A percentile compares a stretch with the other conserved stretches of the same genome.
Evolutionary conservation across 495 filamentous ascomycete genomes (phyloP).

Genomic region (Barbatosphaeria neglecta): DNA sequence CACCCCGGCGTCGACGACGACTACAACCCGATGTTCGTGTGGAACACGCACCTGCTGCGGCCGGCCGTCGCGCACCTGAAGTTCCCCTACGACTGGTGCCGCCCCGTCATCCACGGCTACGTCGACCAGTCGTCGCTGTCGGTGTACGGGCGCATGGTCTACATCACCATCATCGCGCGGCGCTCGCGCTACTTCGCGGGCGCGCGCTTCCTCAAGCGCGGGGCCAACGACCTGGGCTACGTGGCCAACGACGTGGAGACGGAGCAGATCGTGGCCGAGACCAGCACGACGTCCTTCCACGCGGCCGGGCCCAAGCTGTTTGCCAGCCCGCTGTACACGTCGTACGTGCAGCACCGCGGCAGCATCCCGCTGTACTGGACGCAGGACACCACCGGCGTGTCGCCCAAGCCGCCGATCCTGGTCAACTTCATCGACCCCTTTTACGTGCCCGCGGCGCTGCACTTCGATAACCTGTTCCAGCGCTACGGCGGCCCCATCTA

Average conservation of each 20-base stretch:
- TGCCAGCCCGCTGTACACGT: slow-evolving; percentile 83
- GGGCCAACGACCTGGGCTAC: slow-evolving; percentile 89
- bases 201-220: slow-evolving; percentile 86
- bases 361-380: slow-evolving; percentile 98
- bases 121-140: slow-evolving; percentile 82
- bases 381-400: slow-evolving; percentile 90
- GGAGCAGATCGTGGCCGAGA: slow-evolving; percentile 94
- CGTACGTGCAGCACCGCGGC: slow-evolving; percentile 91
- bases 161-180: slow-evolving; percentile 87
- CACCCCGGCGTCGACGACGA: slow-evolving; percentile 47
- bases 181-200: slow-evolving; percentile 91
- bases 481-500: slow-evolving; percentile 88
- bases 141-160: slow-evolving; percentile 72
- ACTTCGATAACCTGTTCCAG: slow-evolving; percentile 93
- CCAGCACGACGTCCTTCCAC: slow-evolving; percentile 89
- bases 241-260: slow-evolving; percentile 99
- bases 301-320: slow-evolving; percentile 76
- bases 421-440: slow-evolving; percentile 91
- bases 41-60: slow-evolving; percentile 82
- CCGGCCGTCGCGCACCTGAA: slow-evolving; percentile 61
- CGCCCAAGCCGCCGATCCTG: slow-evolving; percentile 91
- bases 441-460: slow-evolving; percentile 87
- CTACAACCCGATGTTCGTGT: slow-evolving; percentile 92
- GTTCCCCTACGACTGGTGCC: slow-evolving; percentile 86
- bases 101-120: slow-evolving; percentile 92